A percentile compares a stretch with the other conserved stretches of the same genome.
These are phyloP conservation scores for Lipomyces starkeyi DNA, from an alignment of 805 yeast species.

Conservation along the genomic window DNA sequence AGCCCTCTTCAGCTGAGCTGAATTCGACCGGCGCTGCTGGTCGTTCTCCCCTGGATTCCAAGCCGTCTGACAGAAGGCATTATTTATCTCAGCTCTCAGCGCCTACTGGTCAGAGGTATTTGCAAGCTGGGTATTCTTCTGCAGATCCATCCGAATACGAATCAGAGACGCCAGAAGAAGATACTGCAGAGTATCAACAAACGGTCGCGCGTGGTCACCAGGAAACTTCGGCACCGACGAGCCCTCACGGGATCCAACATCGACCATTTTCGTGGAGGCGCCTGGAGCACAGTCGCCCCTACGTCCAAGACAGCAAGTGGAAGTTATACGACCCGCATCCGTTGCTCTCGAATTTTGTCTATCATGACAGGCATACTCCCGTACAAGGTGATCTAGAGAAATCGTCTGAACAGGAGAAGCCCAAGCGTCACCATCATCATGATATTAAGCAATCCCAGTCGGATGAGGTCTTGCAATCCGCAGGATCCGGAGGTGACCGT, in stretches of 20 bases:
- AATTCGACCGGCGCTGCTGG: not conserved
- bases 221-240: not conserved
- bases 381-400: not conserved
- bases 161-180: not conserved
- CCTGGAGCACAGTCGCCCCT: not conserved
- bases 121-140: conserved; percentile 13
- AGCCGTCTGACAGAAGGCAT: not conserved
- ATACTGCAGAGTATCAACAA: not conserved
- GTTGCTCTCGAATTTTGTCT: conserved; percentile 23
- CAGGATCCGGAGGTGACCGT: not conserved
- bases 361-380: not conserved
- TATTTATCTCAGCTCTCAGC: not conserved
- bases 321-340: conserved; percentile 34
- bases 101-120: not conserved
- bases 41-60: not conserved
- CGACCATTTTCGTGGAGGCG: conserved; percentile 1
- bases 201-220: not conserved
- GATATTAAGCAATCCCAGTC: conserved; percentile 1
- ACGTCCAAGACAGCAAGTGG: conserved; percentile 28
- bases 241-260: conserved; percentile 15
- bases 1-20: not conserved
- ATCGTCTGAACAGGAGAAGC: not conserved
- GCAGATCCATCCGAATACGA: conserved; percentile 10
- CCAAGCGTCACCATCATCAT: conserved; percentile 9
- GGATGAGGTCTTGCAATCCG: not conserved